Conservation (phyloP, 306 rosid genomes). For the Gynostemma pentaphyllum region DNA sequence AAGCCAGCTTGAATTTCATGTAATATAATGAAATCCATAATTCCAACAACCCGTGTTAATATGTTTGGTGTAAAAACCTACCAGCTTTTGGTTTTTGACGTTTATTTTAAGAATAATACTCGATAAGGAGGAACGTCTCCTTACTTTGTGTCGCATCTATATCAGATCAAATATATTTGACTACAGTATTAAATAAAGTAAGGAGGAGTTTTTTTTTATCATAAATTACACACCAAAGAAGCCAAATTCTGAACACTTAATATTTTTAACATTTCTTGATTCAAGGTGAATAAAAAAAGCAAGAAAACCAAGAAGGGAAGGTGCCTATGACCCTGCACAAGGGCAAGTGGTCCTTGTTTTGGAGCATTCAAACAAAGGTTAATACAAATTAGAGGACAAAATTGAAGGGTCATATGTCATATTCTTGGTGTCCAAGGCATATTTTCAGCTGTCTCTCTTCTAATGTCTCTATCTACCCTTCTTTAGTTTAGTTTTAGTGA, state of each 20-base stretch:
- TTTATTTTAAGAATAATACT: too few relatives aligned
- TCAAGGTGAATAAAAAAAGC: background rate
- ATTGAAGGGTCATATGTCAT: background rate
- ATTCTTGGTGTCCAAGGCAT: background rate
- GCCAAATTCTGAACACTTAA: too few relatives aligned
- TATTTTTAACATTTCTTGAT: background rate
- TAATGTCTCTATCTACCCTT: background rate
- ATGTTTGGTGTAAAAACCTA: too few relatives aligned
- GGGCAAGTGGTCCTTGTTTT: constrained; percentile 8
- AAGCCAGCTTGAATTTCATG: background rate
- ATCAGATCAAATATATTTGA: too few relatives aligned
- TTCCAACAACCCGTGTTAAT: too few relatives aligned
- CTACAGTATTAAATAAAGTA: too few relatives aligned
- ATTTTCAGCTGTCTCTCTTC: background rate
- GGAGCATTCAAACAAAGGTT: constrained; percentile 3
- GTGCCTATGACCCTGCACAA: background rate
- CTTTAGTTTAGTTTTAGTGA: background rate
- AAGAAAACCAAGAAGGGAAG: background rate
- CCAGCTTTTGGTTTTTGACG: too few relatives aligned
- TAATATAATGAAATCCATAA: background rate
- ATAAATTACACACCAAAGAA: too few relatives aligned
- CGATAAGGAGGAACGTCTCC: too few relatives aligned
- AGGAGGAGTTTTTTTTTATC: too few relatives aligned
- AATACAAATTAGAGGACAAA: constrained; percentile 6
- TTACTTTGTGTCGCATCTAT: too few relatives aligned